phyloP scores from a whole-genome alignment of 352 stramenopile species.

The Pythium inflatum region DNA sequence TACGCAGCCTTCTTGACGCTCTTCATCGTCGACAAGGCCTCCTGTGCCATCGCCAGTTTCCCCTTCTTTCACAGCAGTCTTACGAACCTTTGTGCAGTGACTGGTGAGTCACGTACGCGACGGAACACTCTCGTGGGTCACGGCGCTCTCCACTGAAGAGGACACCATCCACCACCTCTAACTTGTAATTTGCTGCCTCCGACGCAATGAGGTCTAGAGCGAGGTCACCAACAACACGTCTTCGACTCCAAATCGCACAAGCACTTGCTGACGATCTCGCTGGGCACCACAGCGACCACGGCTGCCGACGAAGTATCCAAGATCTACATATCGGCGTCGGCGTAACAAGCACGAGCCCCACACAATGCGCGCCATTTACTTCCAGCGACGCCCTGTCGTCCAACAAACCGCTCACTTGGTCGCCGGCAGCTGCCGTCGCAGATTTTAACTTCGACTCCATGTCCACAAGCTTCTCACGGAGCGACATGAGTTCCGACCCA shows the following conservation, averaged over 20 bases:
- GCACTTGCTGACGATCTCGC: conserved; percentile 84
- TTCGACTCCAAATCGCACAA: conserved; percentile 33
- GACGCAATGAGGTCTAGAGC: conserved; percentile 31
- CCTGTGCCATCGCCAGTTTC: neutral
- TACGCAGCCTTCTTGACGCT: conserved; percentile 43
- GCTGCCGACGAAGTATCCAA: conserved; percentile 93
- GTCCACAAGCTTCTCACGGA: too few species aligned
- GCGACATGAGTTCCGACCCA: too few species aligned
- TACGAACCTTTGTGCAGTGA: conserved; percentile 13
- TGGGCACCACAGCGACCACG: conserved; percentile 94
- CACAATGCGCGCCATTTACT: too few species aligned
- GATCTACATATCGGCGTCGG: conserved; percentile 71
- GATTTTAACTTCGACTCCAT: too few species aligned
- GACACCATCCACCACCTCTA: neutral
- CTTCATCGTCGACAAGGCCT: conserved; percentile 39
- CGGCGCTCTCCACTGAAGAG: neutral
- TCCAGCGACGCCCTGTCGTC: too few species aligned
- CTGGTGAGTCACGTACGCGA: conserved; percentile 41
- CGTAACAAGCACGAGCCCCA: conserved; percentile 75
- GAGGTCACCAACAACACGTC: conserved; percentile 15
- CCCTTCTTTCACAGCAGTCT: too few species aligned
- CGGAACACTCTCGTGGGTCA: neutral
- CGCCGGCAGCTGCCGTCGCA: too few species aligned
- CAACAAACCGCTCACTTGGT: too few species aligned
- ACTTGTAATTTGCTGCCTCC: neutral